Evolutionary conservation across 148 eudicot species (phyloP).

Genomic region (Hydrangea macrophylla): DNA sequence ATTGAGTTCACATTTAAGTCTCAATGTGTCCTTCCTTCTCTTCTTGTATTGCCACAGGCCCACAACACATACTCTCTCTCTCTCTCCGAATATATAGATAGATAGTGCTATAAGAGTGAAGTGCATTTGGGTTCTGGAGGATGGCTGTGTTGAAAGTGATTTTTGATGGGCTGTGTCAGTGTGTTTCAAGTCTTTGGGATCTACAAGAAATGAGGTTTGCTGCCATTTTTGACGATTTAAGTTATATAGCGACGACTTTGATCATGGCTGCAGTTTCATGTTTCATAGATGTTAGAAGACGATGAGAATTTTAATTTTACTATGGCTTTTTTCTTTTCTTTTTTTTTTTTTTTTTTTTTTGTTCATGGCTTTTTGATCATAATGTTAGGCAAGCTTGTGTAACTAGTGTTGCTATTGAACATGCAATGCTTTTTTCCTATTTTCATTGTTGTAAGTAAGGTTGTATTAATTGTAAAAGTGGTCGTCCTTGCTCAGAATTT

Average conservation of each 20-base stretch:
- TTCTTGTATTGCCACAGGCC: too few relatives aligned
- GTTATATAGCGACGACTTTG: conserved; percentile 4
- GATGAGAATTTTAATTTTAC: conserved; percentile 4
- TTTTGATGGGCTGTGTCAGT: conserved; percentile 22
- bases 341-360: too few relatives aligned
- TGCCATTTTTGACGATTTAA: conserved; percentile 16
- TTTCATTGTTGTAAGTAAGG: too few relatives aligned
- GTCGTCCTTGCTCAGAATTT: too few relatives aligned
- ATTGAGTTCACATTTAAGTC: not conserved
- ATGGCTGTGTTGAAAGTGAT: conserved; percentile 5
- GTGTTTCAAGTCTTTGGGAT: conserved; percentile 30
- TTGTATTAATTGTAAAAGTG: too few relatives aligned
- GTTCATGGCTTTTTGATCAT: too few relatives aligned
- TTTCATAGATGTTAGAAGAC: conserved; percentile 4
- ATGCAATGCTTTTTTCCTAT: too few relatives aligned
- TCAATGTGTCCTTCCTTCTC: not conserved
- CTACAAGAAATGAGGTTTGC: conserved; percentile 39
- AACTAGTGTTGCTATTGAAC: not conserved
- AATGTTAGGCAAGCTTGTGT: too few relatives aligned
- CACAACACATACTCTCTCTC: not conserved
- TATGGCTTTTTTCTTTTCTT: too few relatives aligned
- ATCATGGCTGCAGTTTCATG: conserved; percentile 23
- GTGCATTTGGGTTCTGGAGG: not conserved
- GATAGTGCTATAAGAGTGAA: not conserved
- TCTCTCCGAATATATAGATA: too few relatives aligned